phyloP scores from a whole-genome alignment of 176 grass and related monocot species.

The Phoenix dactylifera region DNA sequence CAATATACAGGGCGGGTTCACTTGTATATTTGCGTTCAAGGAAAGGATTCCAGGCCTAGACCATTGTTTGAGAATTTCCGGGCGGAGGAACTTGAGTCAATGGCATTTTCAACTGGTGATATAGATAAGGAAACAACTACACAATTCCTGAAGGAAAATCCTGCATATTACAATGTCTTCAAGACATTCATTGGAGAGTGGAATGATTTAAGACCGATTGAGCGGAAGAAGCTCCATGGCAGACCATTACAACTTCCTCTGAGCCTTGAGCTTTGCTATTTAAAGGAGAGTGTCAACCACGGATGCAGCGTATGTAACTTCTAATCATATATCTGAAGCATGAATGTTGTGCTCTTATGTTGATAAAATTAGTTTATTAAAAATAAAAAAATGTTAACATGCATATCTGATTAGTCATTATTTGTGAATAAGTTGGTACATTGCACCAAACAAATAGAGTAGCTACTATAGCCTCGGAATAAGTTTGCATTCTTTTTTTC shows the following conservation, averaged over 20 bases:
- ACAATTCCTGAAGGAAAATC: slow-evolving; percentile 48
- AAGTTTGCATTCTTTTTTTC: too few relatives aligned
- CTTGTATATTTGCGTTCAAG: slow-evolving; percentile 80
- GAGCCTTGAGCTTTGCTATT: slow-evolving; percentile 69
- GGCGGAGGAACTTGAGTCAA: slow-evolving; percentile 69
- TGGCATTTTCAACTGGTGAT: slow-evolving; percentile 32
- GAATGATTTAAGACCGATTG: slow-evolving; percentile 69
- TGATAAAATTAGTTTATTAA: too few relatives aligned
- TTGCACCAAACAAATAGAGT: too few relatives aligned
- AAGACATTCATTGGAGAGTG: slow-evolving; percentile 78
- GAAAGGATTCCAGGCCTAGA: slow-evolving; percentile 61
- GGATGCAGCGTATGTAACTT: slow-evolving; percentile 38
- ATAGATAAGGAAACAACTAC: slow-evolving; percentile 20
- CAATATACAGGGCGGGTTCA: slow-evolving; percentile 81
- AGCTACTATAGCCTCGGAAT: too few relatives aligned
- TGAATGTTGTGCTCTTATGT: too few relatives aligned
- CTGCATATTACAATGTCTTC: slow-evolving; percentile 55
- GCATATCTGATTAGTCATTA: too few relatives aligned
- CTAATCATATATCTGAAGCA: not conserved
- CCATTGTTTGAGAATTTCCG: slow-evolving; percentile 88
- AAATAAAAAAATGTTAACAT: too few relatives aligned
- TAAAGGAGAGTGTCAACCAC: slow-evolving; percentile 63
- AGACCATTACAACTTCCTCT: slow-evolving; percentile 87
- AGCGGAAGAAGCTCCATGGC: slow-evolving; percentile 66
- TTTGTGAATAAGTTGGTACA: too few relatives aligned